phyloP scores from a whole-genome alignment of 768 basidiomycete genomes.

The Phanerochaete sordida region DNA sequence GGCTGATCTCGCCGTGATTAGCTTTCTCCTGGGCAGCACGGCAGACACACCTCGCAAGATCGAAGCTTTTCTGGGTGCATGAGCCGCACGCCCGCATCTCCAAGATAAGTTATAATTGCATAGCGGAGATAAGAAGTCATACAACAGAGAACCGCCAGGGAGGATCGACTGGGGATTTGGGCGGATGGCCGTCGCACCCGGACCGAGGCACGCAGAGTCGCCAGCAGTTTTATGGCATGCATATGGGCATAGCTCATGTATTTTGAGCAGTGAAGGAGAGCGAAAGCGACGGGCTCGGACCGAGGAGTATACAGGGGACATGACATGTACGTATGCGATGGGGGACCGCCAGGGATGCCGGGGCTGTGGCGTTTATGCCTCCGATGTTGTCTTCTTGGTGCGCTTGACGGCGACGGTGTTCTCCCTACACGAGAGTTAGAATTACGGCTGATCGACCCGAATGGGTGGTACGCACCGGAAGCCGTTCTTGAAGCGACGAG shows the following conservation, averaged over 20 bases:
- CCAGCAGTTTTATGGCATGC: background rate
- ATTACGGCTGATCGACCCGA: background rate
- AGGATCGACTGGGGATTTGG: background rate
- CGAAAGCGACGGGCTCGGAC: slow-evolving; percentile 1
- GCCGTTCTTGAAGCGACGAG: slow-evolving; percentile 97
- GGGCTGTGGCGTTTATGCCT: slow-evolving; percentile 34
- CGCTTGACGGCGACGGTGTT: slow-evolving; percentile 91
- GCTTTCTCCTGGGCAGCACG: too few relatives aligned
- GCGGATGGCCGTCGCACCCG: background rate
- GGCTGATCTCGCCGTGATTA: too few relatives aligned
- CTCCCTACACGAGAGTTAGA: slow-evolving; percentile 51
- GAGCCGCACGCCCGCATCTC: too few relatives aligned
- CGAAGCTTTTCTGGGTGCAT: too few relatives aligned
- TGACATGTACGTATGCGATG: slow-evolving; percentile 20
- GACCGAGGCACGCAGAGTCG: background rate
- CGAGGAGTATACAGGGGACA: slow-evolving; percentile 8
- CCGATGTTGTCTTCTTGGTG: slow-evolving; percentile 52
- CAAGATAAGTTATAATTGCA: background rate
- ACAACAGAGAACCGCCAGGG: background rate
- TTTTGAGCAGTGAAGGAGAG: slow-evolving; percentile 8
- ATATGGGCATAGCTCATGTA: slow-evolving; percentile 16
- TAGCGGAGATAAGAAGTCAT: background rate
- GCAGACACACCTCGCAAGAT: too few relatives aligned
- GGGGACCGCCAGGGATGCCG: slow-evolving; percentile 14
- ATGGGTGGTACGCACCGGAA: slow-evolving; percentile 60